These are phyloP conservation scores for Chlorella variabilis DNA, from an alignment of 163 green algal species.

Conservation along the genomic window DNA sequence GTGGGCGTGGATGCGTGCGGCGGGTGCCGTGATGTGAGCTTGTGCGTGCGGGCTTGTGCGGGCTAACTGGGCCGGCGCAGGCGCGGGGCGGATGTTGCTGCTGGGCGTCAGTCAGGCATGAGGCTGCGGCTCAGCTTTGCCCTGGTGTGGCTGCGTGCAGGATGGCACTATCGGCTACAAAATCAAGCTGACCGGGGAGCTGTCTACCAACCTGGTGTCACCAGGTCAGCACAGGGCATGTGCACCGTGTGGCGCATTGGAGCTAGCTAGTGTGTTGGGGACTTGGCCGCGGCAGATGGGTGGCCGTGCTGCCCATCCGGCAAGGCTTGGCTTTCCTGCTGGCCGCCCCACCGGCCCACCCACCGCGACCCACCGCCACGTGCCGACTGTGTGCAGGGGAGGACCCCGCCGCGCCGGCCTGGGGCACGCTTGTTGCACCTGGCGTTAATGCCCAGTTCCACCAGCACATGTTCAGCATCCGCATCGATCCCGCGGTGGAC, in stretches of 20 bases:
- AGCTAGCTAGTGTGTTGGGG: no score
- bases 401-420: constrained; percentile 37
- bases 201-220: constrained; percentile 49
- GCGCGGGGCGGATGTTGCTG: no score
- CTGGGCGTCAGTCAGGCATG: constrained; percentile 14
- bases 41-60: no score
- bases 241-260: neutral
- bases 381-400: neutral
- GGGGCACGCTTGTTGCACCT: constrained; percentile 69
- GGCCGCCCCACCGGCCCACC: no score
- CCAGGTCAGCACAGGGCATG: neutral
- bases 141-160: constrained; percentile 48
- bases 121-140: neutral
- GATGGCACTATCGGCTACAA: constrained; percentile 87
- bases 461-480: constrained; percentile 92
- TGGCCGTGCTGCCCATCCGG: no score
- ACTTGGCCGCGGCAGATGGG: no score
- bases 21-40: no score
- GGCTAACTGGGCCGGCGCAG: no score
- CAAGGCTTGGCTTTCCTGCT: no score
- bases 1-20: no score
- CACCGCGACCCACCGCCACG: no score
- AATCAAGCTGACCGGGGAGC: constrained; percentile 90
- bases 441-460: constrained; percentile 78
- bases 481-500: constrained; percentile 88